Conservation (phyloP, 345 rosid species). For the Gossypium turneri region DNA sequence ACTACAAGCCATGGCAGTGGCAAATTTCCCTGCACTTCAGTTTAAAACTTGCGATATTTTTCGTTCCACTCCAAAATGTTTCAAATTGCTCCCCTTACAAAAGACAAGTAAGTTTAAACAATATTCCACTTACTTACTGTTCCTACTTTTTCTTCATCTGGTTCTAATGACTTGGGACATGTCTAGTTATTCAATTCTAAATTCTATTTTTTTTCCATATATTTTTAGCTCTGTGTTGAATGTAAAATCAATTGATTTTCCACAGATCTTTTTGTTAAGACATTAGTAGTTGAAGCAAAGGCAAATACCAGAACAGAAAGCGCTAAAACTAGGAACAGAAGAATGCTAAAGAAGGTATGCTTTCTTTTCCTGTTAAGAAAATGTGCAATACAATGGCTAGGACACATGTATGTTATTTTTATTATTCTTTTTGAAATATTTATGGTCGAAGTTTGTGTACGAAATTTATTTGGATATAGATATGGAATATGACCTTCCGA, state of each 20-base stretch:
- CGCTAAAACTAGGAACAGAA: slow-evolving; percentile 61
- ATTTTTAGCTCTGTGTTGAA: slow-evolving; percentile 2
- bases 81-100: slow-evolving; percentile 15
- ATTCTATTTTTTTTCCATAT: not conserved
- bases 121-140: not conserved
- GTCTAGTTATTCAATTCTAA: not conserved
- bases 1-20: slow-evolving; percentile 21
- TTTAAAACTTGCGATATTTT: slow-evolving; percentile 32
- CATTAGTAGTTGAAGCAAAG: slow-evolving; percentile 46
- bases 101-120: slow-evolving; percentile 27
- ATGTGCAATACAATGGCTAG: not conserved
- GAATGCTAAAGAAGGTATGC: slow-evolving; percentile 66
- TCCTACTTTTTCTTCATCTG: not conserved
- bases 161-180: not conserved
- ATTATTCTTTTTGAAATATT: too few species aligned
- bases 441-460: not conserved
- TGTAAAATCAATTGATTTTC: not conserved
- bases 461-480: not conserved
- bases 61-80: slow-evolving; percentile 17
- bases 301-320: slow-evolving; percentile 52
- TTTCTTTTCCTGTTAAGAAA: not conserved
- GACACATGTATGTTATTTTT: not conserved
- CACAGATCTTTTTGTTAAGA: slow-evolving; percentile 29
- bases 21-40: slow-evolving; percentile 21
- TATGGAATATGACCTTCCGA: not conserved